Evolutionary conservation across 2,329 filamentous ascomycete species (phyloP).

Genomic region (Aureobasidium sp.): DNA sequence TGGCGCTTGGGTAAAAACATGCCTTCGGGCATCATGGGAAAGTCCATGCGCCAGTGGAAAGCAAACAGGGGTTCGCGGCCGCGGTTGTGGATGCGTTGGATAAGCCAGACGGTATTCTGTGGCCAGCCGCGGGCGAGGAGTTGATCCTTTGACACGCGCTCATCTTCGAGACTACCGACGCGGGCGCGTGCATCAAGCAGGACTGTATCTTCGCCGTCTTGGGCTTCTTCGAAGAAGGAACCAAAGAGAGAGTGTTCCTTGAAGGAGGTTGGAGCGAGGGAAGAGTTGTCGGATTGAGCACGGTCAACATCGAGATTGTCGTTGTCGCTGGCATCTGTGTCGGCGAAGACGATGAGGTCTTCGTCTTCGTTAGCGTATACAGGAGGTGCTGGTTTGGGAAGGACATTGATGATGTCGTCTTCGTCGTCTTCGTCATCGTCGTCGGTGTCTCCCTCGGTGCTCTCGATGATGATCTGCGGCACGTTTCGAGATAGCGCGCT

Average conservation of each 20-base stretch:
- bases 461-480: neutral
- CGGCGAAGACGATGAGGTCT: constrained; percentile 1
- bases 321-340: neutral
- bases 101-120: constrained; percentile 46
- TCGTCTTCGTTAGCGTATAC: neutral
- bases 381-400: neutral
- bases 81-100: constrained; percentile 47
- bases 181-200: constrained; percentile 1
- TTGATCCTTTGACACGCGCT: neutral
- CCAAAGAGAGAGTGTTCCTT: neutral
- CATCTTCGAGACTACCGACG: constrained; percentile 9
- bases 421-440: neutral
- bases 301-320: neutral
- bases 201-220: neutral
- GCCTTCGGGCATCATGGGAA: constrained; percentile 45
- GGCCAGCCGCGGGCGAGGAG: constrained; percentile 43
- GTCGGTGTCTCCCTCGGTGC: neutral
- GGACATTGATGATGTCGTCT: neutral
- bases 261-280: neutral
- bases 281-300: neutral
- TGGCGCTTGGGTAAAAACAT: constrained; percentile 35
- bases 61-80: constrained; percentile 52
- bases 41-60: constrained; percentile 46
- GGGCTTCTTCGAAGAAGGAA: constrained; percentile 2
- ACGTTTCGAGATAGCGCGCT: neutral